A percentile compares a stretch with the other conserved stretches of the same genome.
Conservation (phyloP, 805 yeast genomes). For the Trichomonascus vanleenenianus region DNA sequence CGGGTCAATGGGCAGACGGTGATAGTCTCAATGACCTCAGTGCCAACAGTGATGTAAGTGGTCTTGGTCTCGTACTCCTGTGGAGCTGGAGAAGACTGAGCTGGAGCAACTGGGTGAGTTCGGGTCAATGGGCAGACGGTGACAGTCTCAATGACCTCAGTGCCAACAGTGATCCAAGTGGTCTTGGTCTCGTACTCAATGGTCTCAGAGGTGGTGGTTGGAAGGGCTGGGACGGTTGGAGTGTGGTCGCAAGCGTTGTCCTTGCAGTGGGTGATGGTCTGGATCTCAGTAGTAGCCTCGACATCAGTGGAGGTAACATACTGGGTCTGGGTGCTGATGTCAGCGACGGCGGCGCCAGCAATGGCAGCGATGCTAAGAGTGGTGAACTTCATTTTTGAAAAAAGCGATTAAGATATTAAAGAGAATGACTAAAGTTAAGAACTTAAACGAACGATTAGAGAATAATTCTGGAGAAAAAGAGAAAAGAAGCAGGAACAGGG, state of each 20-base stretch:
- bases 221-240: not conserved
- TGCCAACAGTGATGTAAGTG: conserved; percentile 7
- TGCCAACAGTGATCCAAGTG: conserved; percentile 5
- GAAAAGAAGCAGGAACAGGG: not conserved
- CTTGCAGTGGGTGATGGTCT: conserved; percentile 1
- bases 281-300: conserved; percentile 1
- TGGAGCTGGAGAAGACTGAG: conserved; percentile 5
- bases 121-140: conserved; percentile 15
- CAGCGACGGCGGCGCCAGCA: conserved; percentile 1
- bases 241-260: conserved; percentile 1
- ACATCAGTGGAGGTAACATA: conserved; percentile 1
- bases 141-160: conserved; percentile 10
- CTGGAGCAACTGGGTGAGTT: conserved; percentile 5
- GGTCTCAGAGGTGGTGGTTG: conserved; percentile 4
- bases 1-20: conserved; percentile 6
- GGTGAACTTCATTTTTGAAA: not conserved
- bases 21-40: conserved; percentile 8
- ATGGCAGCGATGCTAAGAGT: not conserved
- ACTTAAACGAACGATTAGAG: not conserved
- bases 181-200: conserved; percentile 8
- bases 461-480: not conserved
- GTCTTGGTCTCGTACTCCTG: conserved; percentile 8
- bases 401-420: not conserved
- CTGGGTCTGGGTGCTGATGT: not conserved
- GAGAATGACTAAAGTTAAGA: conserved; percentile 2